Evolutionary conservation across 2,329 filamentous ascomycete species (phyloP), one percentile per base, ranked within the genome.

Genomic region (Aspergillus latus): DNA sequence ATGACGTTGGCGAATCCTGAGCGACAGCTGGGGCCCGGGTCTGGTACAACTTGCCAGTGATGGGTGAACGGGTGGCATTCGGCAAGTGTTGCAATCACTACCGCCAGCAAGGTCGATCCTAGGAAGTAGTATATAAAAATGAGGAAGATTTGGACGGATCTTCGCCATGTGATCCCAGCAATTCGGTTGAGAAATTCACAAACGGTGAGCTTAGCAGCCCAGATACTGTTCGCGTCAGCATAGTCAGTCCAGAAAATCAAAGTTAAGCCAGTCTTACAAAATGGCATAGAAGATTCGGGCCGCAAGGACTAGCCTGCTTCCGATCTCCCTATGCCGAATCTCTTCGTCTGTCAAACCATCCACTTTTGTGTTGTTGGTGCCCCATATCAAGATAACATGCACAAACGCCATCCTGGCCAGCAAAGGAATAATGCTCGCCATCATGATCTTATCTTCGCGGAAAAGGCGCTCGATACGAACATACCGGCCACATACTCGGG

Each of bases 161-260:
- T 82, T 59, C 88, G 86, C 89, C 92, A 97, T 55, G 90, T 89
- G 45, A 88, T 85, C 53, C 86, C 86, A 2, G 90, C 94, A 52
- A 97, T 82, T 54, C 93, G 88, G 70, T 88, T 89, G 64, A 97
- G 87, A 68, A 97, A 97, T 71, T 96, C 92, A 58, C 92, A 88
- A 56, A 97, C 88, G 36, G 92, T 90, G 66, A 88, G 84, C 73
- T 97, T 99, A 61, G 94, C 85, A 64, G 88, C 88, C 94, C 94
- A 99, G 57, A 97, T 86, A 65, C 91, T 95, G 42, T 28, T 47
- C 26, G 16, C 59, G 43, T 63, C 32, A 66, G 51, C 59, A 58
- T 58, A 61, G 37, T 2, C 50, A 4, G 42, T 50, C 43, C 37
- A 62, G 29, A 36, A 39, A 37, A n/a, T n/a, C 29, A 36, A 34